These are phyloP conservation scores for Talaromyces funiculosus DNA, from an alignment of 2,329 filamentous ascomycete genomes.

Conservation along the genomic window DNA sequence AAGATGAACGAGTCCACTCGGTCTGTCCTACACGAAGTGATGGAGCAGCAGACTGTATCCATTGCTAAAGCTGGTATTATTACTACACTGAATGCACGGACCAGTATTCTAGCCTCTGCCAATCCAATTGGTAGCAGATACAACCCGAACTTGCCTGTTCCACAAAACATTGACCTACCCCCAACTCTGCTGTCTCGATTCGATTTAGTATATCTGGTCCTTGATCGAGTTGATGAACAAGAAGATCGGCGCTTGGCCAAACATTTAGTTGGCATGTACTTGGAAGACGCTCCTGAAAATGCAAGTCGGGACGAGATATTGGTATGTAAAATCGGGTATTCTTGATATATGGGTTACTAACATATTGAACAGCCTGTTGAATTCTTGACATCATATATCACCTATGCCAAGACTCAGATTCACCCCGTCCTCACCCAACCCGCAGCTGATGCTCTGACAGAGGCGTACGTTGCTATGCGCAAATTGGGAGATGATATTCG, in stretches of 20 bases:
- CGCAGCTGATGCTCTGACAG: conserved; percentile 76
- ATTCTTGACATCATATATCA: conserved; percentile 94
- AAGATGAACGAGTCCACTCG: conserved; percentile 73
- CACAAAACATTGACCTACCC: conserved; percentile 95
- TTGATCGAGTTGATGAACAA: conserved; percentile 88
- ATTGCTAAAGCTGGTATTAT: conserved; percentile 75
- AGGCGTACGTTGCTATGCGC: conserved; percentile 90
- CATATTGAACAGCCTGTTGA: conserved; percentile 66
- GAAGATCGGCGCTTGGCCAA: conserved; percentile 82
- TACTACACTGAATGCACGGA: conserved; percentile 87
- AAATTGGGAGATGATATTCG: conserved; percentile 84
- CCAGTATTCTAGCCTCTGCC: conserved; percentile 90
- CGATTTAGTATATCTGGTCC: conserved; percentile 91
- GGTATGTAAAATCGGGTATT: conserved; percentile 48
- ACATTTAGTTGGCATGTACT: conserved; percentile 91
- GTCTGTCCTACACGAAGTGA: conserved; percentile 71
- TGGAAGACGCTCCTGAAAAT: conserved; percentile 89
- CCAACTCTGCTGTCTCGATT: conserved; percentile 93
- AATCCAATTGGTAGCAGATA: conserved; percentile 98
- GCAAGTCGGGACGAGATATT: conserved; percentile 72
- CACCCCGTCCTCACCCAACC: conserved; percentile 75
- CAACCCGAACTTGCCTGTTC: conserved; percentile 90
- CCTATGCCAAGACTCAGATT: conserved; percentile 81
- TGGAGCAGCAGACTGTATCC: conserved; percentile 75
- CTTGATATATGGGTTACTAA: conserved; percentile 17